These are phyloP conservation scores for Schizochytrium sp. DNA, from an alignment of 108 stramenopile genomes.

Conservation along the genomic window DNA sequence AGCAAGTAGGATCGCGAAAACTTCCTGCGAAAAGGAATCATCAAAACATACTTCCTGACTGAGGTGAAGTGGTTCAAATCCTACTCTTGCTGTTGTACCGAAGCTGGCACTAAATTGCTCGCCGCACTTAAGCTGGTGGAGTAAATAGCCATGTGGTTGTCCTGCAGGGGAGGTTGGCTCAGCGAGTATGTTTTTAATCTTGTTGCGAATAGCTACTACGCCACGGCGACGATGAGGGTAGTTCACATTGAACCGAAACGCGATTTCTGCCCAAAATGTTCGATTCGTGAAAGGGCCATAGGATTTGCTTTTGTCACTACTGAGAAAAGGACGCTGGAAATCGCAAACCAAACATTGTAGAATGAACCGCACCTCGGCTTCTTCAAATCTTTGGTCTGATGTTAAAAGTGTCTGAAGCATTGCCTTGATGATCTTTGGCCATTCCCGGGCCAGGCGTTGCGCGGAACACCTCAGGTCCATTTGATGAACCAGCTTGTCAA, in stretches of 20 bases:
- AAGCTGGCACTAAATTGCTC: neutral
- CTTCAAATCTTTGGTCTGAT: neutral
- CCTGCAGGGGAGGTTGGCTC: neutral
- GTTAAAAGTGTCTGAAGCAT: neutral
- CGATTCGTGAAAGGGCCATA: conserved; percentile 16
- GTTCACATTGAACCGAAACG: neutral
- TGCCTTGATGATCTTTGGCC: neutral
- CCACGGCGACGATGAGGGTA: neutral
- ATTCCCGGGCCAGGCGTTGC: neutral
- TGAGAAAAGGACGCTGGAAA: neutral
- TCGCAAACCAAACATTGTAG: neutral
- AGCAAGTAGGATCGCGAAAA: neutral
- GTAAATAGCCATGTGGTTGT: neutral
- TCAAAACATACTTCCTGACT: neutral
- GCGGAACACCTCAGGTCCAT: neutral
- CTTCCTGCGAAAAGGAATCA: neutral
- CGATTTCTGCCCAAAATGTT: conserved; percentile 45
- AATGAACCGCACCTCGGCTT: neutral
- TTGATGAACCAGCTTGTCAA: neutral
- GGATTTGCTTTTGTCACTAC: neutral
- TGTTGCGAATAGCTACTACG: conserved; percentile 46
- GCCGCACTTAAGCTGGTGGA: neutral
- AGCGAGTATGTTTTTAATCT: conserved; percentile 35
- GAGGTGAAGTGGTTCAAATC: neutral
- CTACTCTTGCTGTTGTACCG: neutral